Conservation (phyloP, 2,329 filamentous ascomycete species). For the Aspergillus transmontanensis region DNA sequence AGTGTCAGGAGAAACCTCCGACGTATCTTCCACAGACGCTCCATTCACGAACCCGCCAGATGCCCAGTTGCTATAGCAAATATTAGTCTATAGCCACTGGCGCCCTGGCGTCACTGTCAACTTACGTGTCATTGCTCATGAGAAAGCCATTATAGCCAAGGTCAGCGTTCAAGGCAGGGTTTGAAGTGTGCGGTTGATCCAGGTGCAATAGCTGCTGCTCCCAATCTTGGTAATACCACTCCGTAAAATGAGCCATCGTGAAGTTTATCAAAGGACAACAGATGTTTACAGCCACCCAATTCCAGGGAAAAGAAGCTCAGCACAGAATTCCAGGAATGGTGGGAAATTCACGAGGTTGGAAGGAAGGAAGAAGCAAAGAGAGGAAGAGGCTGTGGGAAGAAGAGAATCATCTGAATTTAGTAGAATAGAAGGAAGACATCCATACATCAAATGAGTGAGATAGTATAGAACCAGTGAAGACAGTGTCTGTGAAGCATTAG, state of each 20-base stretch:
- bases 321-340: background rate
- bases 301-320: background rate
- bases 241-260: background rate
- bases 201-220: background rate
- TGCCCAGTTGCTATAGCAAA: background rate
- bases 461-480: background rate
- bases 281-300: background rate
- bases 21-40: background rate
- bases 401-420: background rate
- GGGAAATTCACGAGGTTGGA: slow-evolving; percentile 1
- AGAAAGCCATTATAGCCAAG: background rate
- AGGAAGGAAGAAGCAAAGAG: background rate
- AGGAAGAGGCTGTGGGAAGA: background rate
- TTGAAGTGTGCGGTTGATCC: background rate
- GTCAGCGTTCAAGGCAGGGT: background rate
- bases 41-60: background rate
- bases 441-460: background rate
- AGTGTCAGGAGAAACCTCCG: background rate
- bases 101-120: background rate
- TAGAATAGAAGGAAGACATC: background rate
- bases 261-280: background rate
- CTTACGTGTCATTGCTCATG: slow-evolving; percentile 4
- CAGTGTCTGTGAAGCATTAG: background rate
- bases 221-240: slow-evolving; percentile 5
- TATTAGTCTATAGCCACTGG: background rate